Percentiles rank a stretch among this genome's conserved stretches.
Conservation (phyloP, 305 asterid species). For the Solanum aculeatissimum region DNA sequence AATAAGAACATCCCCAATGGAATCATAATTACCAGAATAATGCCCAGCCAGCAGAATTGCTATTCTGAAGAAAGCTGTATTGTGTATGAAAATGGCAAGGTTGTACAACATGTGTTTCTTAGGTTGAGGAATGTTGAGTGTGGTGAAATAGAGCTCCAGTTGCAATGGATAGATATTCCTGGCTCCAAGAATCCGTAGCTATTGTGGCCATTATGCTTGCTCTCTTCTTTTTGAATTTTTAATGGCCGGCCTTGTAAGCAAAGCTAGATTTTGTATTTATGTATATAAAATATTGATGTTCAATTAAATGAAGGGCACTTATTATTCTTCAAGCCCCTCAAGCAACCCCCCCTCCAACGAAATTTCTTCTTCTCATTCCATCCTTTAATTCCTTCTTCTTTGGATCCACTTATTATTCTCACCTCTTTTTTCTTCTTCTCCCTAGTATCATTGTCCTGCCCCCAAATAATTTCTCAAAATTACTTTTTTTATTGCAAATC, state of each 20-base stretch:
- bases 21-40: conserved; percentile 2
- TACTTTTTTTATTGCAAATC: too few species aligned
- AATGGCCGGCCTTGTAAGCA: neutral
- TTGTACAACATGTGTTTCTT: conserved; percentile 9
- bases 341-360: too few species aligned
- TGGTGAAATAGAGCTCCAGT: conserved; percentile 20
- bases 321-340: too few species aligned
- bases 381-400: too few species aligned
- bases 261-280: neutral
- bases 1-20: conserved; percentile 1
- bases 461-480: too few species aligned
- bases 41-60: conserved; percentile 11
- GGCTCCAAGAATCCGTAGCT: too few species aligned
- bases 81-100: conserved; percentile 5
- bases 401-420: too few species aligned
- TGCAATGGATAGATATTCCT: neutral
- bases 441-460: too few species aligned
- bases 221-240: neutral
- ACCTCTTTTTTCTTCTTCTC: too few species aligned
- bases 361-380: too few species aligned
- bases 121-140: conserved; percentile 18
- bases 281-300: neutral
- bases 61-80: conserved; percentile 14
- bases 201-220: neutral
- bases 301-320: neutral